Evolutionary conservation across 352 stramenopile genomes (phyloP).

Genomic region (Globisporangium nodosum): DNA sequence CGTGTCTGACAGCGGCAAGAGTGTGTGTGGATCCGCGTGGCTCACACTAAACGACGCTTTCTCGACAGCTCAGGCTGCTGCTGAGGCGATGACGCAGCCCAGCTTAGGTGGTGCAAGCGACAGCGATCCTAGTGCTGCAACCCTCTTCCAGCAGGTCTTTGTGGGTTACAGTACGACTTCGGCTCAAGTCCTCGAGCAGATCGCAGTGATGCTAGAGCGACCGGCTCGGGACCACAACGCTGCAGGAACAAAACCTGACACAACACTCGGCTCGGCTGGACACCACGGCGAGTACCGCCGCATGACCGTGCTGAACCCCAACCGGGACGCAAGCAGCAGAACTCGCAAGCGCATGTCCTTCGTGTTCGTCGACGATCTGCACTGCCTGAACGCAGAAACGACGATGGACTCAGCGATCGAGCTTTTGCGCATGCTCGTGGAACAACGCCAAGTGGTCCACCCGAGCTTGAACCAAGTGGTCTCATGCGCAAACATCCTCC

Average conservation of each 20-base stretch:
- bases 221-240: not conserved
- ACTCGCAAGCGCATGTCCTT: conserved; percentile 8
- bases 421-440: conserved; percentile 37
- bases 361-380: conserved; percentile 64
- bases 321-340: not conserved
- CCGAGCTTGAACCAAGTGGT: conserved; percentile 24
- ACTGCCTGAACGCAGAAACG: conserved; percentile 21
- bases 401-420: conserved; percentile 34
- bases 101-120: not conserved
- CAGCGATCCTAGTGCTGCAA: not conserved
- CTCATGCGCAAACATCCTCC: conserved; percentile 19
- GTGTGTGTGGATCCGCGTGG: conserved; percentile 26
- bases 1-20: conserved; percentile 43
- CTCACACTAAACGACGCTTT: conserved; percentile 26
- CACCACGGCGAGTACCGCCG: not conserved
- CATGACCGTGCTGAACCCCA: not conserved
- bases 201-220: conserved; percentile 8
- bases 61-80: conserved; percentile 22
- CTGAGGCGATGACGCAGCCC: conserved; percentile 2
- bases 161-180: conserved; percentile 9
- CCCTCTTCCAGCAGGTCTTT: conserved; percentile 10
- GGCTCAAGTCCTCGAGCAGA: conserved; percentile 8
- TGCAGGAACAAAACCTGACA: not conserved
- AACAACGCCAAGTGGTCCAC: conserved; percentile 38
- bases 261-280: not conserved